phyloP scores from a whole-genome alignment of 208 protist genomes.

The Naegleria lovaniensis region DNA sequence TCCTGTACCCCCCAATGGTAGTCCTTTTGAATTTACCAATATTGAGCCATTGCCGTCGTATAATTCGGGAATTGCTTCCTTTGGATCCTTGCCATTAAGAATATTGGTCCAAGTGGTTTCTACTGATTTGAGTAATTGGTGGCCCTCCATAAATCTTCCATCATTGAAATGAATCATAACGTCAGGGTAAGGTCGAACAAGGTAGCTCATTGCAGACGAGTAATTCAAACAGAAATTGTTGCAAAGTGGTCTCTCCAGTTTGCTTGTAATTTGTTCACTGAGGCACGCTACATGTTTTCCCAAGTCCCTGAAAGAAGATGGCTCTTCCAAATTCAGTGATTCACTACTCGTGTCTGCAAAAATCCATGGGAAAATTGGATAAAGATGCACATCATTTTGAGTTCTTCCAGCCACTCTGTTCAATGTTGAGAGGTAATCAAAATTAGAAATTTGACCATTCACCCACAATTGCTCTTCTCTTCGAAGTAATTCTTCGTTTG shows the following conservation, averaged over 20 bases:
- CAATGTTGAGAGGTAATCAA: constrained; percentile 57
- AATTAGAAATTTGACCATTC: constrained; percentile 54
- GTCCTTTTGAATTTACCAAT: constrained; percentile 45
- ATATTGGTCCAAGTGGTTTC: neutral
- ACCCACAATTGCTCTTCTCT: constrained; percentile 39
- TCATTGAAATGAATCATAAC: constrained; percentile 74
- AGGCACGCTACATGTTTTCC: constrained; percentile 82
- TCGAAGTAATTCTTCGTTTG: neutral
- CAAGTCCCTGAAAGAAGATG: constrained; percentile 69
- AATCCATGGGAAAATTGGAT: constrained; percentile 88
- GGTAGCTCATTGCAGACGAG: neutral
- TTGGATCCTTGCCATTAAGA: constrained; percentile 61
- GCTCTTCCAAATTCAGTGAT: constrained; percentile 55
- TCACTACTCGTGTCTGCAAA: constrained; percentile 65
- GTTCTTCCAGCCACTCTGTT: constrained; percentile 54
- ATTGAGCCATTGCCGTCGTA: constrained; percentile 53
- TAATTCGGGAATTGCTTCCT: constrained; percentile 86
- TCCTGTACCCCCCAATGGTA: constrained; percentile 62
- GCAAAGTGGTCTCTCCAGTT: neutral
- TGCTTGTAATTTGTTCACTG: constrained; percentile 28
- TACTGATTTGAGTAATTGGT: constrained; percentile 63
- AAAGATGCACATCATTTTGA: constrained; percentile 62
- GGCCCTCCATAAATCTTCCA: constrained; percentile 67
- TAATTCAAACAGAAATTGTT: neutral
- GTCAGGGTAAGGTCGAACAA: constrained; percentile 72